Conservation (phyloP, 495 filamentous ascomycete species). For the Lentithecium fluviatile region DNA sequence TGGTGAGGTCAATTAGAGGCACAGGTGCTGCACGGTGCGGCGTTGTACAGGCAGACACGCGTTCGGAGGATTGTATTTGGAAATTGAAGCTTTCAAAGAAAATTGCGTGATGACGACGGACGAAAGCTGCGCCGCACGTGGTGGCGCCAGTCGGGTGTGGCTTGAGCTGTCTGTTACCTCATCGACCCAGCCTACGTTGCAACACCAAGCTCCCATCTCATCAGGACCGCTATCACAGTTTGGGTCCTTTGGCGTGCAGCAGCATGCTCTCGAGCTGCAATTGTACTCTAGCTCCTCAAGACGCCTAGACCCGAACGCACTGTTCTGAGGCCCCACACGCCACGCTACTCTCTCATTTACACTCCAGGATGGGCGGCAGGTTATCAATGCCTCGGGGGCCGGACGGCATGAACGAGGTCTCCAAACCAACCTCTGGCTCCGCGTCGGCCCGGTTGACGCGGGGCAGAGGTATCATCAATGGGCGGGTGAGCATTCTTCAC, state of each 20-base stretch:
- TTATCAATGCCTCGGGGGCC: conserved; percentile 36
- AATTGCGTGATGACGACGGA: neutral
- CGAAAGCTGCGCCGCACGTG: neutral
- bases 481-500: conserved; percentile 18
- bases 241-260: too few relatives aligned
- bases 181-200: neutral
- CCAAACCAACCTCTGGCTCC: conserved; percentile 27
- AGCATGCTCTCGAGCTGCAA: too few relatives aligned
- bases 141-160: neutral
- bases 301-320: too few relatives aligned
- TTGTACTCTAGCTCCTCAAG: neutral
- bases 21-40: neutral
- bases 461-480: conserved; percentile 32
- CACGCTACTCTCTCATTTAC: neutral
- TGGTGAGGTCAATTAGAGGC: too few relatives aligned
- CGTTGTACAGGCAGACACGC: neutral
- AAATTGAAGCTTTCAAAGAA: neutral
- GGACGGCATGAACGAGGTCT: conserved; percentile 37
- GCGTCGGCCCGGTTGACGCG: conserved; percentile 15
- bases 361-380: conserved; percentile 39
- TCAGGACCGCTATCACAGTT: neutral
- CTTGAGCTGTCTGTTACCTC: neutral
- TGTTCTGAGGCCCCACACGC: too few relatives aligned
- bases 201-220: neutral
- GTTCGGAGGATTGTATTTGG: neutral